phyloP scores from a whole-genome alignment of 1,284 basidiomycete genomes.

The Anthracocystis setariae region DNA sequence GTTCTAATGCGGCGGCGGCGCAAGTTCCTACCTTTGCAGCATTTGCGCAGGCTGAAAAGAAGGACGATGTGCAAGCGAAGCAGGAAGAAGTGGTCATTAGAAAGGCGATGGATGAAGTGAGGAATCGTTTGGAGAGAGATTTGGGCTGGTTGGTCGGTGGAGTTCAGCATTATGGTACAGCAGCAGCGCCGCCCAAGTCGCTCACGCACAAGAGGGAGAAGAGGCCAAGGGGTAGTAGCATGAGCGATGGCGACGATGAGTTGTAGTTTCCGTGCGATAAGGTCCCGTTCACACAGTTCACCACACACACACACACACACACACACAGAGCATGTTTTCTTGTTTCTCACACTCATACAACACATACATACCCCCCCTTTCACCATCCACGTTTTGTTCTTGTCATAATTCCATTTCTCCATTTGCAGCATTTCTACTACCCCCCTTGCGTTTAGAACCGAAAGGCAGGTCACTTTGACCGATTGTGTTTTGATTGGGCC shows the following conservation, averaged over 20 bases:
- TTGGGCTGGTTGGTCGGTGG: constrained; percentile 55
- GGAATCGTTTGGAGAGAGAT: constrained; percentile 49
- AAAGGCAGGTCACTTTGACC: too few species aligned
- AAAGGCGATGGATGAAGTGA: constrained; percentile 49
- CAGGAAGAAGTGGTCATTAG: constrained; percentile 42
- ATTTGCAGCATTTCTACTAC: too few species aligned
- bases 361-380: too few species aligned
- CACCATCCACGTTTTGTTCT: too few species aligned
- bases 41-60: constrained; percentile 2
- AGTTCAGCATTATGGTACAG: constrained; percentile 3
- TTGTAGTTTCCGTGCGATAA: neutral
- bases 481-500: too few species aligned
- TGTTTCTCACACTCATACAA: too few species aligned
- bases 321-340: neutral
- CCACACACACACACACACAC: neutral
- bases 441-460: too few species aligned
- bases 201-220: constrained; percentile 23
- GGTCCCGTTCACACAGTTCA: neutral
- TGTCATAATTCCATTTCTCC: neutral
- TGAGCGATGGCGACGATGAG: constrained; percentile 48
- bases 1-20: neutral
- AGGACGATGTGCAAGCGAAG: constrained; percentile 10
- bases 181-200: neutral
- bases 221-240: constrained; percentile 22
- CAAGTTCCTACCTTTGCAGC: neutral